Base-by-base conservation (phyloP, 345 rosid genomes). In the Eucalyptus cladocalyx region DNA sequence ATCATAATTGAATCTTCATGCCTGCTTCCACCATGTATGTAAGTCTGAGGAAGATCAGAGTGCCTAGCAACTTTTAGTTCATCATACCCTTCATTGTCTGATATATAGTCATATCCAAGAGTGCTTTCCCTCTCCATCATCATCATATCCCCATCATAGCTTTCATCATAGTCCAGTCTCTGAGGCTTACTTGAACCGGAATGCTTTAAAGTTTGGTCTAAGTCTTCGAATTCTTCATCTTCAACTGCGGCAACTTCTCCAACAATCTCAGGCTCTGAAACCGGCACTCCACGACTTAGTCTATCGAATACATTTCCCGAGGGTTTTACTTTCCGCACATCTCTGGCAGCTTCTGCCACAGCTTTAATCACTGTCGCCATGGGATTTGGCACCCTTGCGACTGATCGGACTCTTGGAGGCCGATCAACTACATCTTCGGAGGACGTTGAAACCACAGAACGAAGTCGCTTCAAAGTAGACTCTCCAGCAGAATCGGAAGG, bases 251-350 rank as follows among this genome's bases (percentile, higher is more conserved):
- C 91, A 72, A 93, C 95, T 67, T 69, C 92, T 90, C 88, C 92
- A 54, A 89, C 60, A 43, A 87, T 86, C 72, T 67, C 49, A 56
- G 93, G 89, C 88, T 90, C 94, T 50, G 93, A 87, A 56, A 90
- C 90, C 54, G 90, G 90, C 65, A 91, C 87, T 85, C 94, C 92
- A 69, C 93, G 94, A 89, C 99, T 95, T 69, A 98, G 94, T 90
- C 99, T 93, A 91, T 98, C 99, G 91, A 98, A 98, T 92, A 98
- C 99, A 89, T 95, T 98, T 92, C 96, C 94, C 43, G 93, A 91
- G 87, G 96, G 85, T 92, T 93, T 97, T 62, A 91, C 88, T 87
- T 93, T 95, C 81, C 87, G 92, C 56, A 92, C 97, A 94, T 96
- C 99, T 89, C 95, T 96, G 81, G 97, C 97, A 91, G 99, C 99